Conservation (phyloP, 2,329 filamentous ascomycete genomes). For the Lanzia echinophila region DNA sequence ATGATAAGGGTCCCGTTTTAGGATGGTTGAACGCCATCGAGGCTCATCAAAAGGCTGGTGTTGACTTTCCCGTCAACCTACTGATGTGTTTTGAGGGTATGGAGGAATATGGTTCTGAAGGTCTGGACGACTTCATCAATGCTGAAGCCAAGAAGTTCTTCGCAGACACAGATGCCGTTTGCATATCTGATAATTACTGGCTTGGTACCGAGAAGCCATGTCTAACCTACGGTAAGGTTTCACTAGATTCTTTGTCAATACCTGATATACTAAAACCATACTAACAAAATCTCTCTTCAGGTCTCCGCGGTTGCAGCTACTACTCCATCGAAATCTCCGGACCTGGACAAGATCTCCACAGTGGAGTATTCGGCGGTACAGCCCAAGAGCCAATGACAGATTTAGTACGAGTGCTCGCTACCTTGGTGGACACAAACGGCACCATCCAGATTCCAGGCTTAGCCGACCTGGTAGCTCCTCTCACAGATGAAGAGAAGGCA, state of each 20-base stretch:
- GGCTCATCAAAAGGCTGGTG: conserved; percentile 87
- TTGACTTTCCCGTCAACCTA: conserved; percentile 95
- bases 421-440: conserved; percentile 81
- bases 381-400: conserved; percentile 99
- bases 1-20: conserved; percentile 95
- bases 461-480: conserved; percentile 82
- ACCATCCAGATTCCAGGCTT: conserved; percentile 94
- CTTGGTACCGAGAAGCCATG: conserved; percentile 97
- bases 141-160: conserved; percentile 91
- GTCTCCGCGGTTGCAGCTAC: conserved; percentile 92
- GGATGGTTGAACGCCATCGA: conserved; percentile 98
- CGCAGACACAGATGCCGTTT: conserved; percentile 90
- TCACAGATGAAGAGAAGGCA: conserved; percentile 77
- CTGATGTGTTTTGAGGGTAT: conserved; percentile 99
- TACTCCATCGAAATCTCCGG: conserved; percentile 88
- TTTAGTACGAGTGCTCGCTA: conserved; percentile 72
- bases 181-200: conserved; percentile 99
- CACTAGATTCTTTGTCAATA: background rate
- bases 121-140: conserved; percentile 88
- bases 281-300: conserved; percentile 30
- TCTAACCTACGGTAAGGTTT: conserved; percentile 65
- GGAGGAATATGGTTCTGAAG: conserved; percentile 98
- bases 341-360: conserved; percentile 89
- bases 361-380: conserved; percentile 92
- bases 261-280: background rate